phyloP scores from a whole-genome alignment of 2,329 filamentous ascomycete species.

The Aspergillus novoparasiticus region DNA sequence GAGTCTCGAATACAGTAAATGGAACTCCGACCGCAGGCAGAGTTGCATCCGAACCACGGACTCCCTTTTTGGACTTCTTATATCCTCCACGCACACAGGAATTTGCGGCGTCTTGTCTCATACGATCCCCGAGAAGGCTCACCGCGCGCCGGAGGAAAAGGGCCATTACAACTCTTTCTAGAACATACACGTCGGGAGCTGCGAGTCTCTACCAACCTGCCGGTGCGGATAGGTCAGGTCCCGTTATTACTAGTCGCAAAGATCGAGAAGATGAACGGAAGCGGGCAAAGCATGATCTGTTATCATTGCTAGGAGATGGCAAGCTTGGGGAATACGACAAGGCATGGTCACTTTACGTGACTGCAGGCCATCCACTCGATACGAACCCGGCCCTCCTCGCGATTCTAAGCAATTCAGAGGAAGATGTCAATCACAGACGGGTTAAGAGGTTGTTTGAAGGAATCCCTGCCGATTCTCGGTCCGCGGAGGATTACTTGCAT shows the following conservation, averaged over 20 bases:
- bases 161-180: slow-evolving; percentile 21
- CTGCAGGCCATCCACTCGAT: slow-evolving; percentile 30
- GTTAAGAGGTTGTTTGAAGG: slow-evolving; percentile 50
- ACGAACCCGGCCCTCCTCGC: slow-evolving; percentile 34
- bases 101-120: slow-evolving; percentile 24
- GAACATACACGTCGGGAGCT: slow-evolving; percentile 31
- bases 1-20: slow-evolving; percentile 18
- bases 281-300: slow-evolving; percentile 22
- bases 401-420: slow-evolving; percentile 44
- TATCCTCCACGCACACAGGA: slow-evolving; percentile 38
- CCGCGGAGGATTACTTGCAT: slow-evolving; percentile 47
- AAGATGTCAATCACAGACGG: slow-evolving; percentile 44
- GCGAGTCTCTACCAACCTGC: slow-evolving; percentile 12
- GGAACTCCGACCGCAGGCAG: slow-evolving; percentile 13
- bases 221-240: slow-evolving; percentile 10
- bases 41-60: slow-evolving; percentile 21
- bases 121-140: slow-evolving; percentile 27
- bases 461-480: slow-evolving; percentile 41
- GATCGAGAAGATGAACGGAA: slow-evolving; percentile 12
- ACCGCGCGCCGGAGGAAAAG: slow-evolving; percentile 32
- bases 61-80: slow-evolving; percentile 42
- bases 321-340: slow-evolving; percentile 34
- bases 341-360: slow-evolving; percentile 46
- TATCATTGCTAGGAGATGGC: slow-evolving; percentile 19
- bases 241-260: slow-evolving; percentile 4